phyloP scores from a whole-genome alignment of 2,329 filamentous ascomycete species.

The Fusarium buharicum region DNA sequence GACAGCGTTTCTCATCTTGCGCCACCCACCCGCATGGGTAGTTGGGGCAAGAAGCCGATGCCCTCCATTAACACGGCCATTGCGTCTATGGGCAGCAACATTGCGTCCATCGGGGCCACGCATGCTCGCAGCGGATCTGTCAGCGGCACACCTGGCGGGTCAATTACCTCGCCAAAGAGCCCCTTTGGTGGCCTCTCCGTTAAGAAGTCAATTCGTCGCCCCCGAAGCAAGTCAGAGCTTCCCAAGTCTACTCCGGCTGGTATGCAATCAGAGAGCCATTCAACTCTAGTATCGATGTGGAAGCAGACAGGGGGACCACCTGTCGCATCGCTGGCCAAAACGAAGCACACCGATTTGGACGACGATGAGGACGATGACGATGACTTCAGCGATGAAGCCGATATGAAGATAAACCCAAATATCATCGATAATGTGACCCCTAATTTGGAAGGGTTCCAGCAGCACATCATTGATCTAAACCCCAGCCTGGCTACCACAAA shows the following conservation, averaged over 20 bases:
- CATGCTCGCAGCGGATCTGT: conserved; percentile 71
- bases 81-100: conserved; percentile 63
- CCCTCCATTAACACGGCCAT: conserved; percentile 70
- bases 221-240: conserved; percentile 65
- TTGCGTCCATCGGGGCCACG: conserved; percentile 65
- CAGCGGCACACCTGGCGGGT: conserved; percentile 61
- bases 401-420: conserved; percentile 70
- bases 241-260: conserved; percentile 52
- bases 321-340: conserved; percentile 59
- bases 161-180: conserved; percentile 65
- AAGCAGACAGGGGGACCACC: conserved; percentile 65
- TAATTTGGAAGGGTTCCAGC: conserved; percentile 78
- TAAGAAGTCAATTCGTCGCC: conserved; percentile 62
- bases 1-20: conserved; percentile 59
- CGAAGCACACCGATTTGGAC: conserved; percentile 45
- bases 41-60: conserved; percentile 62
- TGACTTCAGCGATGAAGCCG: conserved; percentile 65
- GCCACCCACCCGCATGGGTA: conserved; percentile 62
- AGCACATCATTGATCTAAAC: conserved; percentile 78
- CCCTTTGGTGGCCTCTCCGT: conserved; percentile 58
- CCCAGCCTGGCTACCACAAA: conserved; percentile 69
- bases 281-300: conserved; percentile 62
- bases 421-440: conserved; percentile 75
- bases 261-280: conserved; percentile 51
- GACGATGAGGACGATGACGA: conserved; percentile 68